A percentile compares a stretch with the other conserved stretches of the same genome.
phyloP scores from a whole-genome alignment of 148 eudicot species.

The Oxyria digyna region DNA sequence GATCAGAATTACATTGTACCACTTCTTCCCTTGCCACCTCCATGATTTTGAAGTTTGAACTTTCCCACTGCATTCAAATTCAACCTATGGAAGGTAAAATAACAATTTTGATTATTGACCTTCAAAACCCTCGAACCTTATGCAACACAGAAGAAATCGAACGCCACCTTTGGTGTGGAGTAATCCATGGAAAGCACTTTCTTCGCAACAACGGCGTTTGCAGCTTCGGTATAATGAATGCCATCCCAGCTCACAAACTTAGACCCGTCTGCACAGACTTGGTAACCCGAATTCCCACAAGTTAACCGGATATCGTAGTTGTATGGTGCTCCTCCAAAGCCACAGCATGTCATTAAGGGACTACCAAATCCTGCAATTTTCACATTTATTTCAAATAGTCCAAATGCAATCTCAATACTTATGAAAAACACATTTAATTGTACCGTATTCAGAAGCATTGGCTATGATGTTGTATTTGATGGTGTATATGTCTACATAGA shows the following conservation, averaged over 20 bases:
- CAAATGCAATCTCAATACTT: neutral
- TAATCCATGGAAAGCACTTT: constrained; percentile 57
- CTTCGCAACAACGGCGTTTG: constrained; percentile 52
- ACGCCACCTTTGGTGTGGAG: constrained; percentile 48
- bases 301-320: constrained; percentile 50
- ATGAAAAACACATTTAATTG: neutral
- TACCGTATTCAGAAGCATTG: constrained; percentile 61
- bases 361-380: constrained; percentile 45
- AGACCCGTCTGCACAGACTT: constrained; percentile 48
- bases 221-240: constrained; percentile 78
- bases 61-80: neutral
- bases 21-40: constrained; percentile 3
- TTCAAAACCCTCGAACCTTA: neutral
- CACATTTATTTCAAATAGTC: neutral
- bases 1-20: neutral
- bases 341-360: constrained; percentile 88
- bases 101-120: neutral
- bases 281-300: constrained; percentile 54
- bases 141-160: constrained; percentile 60
- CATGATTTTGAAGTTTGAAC: neutral
- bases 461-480: constrained; percentile 78
- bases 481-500: constrained; percentile 71
- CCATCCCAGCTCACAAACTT: constrained; percentile 77
- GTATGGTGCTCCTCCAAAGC: constrained; percentile 82
- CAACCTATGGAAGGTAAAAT: neutral